Conservation (phyloP, 176 grass and related monocot species). For the Cenchrus americanus region DNA sequence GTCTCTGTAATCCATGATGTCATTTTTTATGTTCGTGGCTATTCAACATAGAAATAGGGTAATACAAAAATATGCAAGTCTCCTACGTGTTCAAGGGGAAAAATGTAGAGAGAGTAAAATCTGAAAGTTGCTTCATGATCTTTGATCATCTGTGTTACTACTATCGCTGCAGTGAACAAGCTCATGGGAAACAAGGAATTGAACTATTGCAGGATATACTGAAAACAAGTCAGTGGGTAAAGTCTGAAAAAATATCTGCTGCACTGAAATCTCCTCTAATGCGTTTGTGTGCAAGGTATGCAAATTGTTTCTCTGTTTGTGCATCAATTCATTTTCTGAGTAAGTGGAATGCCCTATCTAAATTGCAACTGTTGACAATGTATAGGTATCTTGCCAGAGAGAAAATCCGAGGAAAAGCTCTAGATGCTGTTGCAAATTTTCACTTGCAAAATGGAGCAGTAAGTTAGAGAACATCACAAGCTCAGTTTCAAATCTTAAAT, state of each 20-base stretch:
- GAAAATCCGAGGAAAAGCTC: conserved; percentile 90
- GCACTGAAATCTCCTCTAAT: conserved; percentile 72
- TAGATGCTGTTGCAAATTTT: conserved; percentile 92
- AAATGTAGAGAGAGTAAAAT: neutral
- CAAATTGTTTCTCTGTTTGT: conserved; percentile 1
- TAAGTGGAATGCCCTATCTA: conserved; percentile 21
- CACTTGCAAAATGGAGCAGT: conserved; percentile 99
- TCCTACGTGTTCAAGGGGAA: too few species aligned
- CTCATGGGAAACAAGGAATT: conserved; percentile 62
- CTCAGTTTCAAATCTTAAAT: conserved; percentile 22
- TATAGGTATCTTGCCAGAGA: conserved; percentile 84
- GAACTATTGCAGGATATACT: conserved; percentile 77
- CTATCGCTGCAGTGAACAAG: conserved; percentile 57
- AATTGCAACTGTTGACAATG: conserved; percentile 23
- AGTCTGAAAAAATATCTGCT: conserved; percentile 65
- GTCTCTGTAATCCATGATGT: neutral
- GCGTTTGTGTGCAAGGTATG: conserved; percentile 90
- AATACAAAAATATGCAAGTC: too few species aligned
- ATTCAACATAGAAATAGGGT: too few species aligned
- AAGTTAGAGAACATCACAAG: conserved; percentile 38
- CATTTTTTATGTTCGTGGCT: conserved; percentile 15
- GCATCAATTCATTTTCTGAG: neutral
- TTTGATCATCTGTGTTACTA: conserved; percentile 29
- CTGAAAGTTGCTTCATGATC: neutral
- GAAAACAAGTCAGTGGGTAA: conserved; percentile 69